Conservation (phyloP, 2,329 filamentous ascomycete genomes). For the Ustilaginoidea virens region DNA sequence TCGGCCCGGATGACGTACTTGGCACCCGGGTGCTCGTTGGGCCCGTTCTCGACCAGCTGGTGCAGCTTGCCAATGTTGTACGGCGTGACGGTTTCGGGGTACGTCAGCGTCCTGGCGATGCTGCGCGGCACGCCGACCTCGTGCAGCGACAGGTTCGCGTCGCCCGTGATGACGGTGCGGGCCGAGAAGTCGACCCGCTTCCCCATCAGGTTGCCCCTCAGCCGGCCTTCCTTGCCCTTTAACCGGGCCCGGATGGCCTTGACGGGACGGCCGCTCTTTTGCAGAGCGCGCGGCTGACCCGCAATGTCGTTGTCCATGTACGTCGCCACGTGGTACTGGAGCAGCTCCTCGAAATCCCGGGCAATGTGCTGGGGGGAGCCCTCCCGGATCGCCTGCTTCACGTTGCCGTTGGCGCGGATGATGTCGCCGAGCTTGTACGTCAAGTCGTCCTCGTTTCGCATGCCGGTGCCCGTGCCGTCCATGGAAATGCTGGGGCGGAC, state of each 20-base stretch:
- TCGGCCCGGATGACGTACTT: slow-evolving; percentile 93
- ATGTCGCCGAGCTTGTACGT: slow-evolving; percentile 99
- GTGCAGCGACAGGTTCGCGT: slow-evolving; percentile 89
- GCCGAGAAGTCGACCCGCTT: slow-evolving; percentile 99
- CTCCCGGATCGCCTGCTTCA: slow-evolving; percentile 78
- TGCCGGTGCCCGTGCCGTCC: slow-evolving; percentile 81
- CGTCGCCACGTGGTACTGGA: slow-evolving; percentile 97
- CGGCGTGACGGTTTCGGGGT: slow-evolving; percentile 91
- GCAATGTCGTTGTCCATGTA: slow-evolving; percentile 99
- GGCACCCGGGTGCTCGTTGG: slow-evolving; percentile 87
- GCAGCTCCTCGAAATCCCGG: slow-evolving; percentile 74
- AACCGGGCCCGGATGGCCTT: slow-evolving; percentile 93
- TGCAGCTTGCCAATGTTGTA: slow-evolving; percentile 95
- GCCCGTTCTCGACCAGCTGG: slow-evolving; percentile 78
- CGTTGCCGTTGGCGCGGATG: slow-evolving; percentile 91
- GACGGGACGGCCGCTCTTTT: slow-evolving; percentile 91
- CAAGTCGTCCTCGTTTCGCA: slow-evolving; percentile 95
- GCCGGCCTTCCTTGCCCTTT: slow-evolving; percentile 97
- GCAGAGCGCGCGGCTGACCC: slow-evolving; percentile 81
- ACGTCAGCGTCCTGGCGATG: slow-evolving; percentile 85
- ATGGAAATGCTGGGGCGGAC: slow-evolving; percentile 95
- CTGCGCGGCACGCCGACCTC: slow-evolving; percentile 93
- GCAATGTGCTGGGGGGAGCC: slow-evolving; percentile 86
- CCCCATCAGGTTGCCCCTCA: slow-evolving; percentile 97
- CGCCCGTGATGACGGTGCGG: slow-evolving; percentile 98